These are phyloP conservation scores for Hypoxylon subgilvum DNA, from an alignment of 495 filamentous ascomycete genomes.

Conservation along the genomic window DNA sequence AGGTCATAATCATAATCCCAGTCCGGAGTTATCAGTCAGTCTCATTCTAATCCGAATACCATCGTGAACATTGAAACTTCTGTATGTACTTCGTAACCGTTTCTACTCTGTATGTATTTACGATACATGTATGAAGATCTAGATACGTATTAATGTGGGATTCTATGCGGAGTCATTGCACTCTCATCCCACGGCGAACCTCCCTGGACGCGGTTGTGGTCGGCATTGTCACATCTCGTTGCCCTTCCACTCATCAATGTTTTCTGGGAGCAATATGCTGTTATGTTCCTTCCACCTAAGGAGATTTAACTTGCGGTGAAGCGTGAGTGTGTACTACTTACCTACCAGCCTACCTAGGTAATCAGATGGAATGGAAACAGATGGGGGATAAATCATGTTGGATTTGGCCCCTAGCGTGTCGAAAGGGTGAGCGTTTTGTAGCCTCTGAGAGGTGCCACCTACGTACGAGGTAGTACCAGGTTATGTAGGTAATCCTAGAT, in stretches of 20 bases:
- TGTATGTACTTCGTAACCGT: neutral
- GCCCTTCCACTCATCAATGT: conserved; percentile 14
- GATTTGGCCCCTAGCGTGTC: conserved; percentile 25
- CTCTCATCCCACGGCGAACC: conserved; percentile 13
- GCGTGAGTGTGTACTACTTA: neutral
- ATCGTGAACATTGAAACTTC: neutral
- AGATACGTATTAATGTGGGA: conserved; percentile 22
- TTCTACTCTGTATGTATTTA: conserved; percentile 15
- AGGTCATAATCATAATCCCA: conserved; percentile 18
- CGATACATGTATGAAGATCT: neutral
- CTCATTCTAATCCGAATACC: neutral
- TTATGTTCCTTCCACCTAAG: conserved; percentile 1
- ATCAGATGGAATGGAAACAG: too few species aligned
- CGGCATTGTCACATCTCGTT: conserved; percentile 29
- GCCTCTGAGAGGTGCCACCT: conserved; percentile 9
- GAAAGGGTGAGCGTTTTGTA: conserved; percentile 4
- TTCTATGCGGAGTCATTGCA: conserved; percentile 21
- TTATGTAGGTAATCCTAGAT: conserved; percentile 16
- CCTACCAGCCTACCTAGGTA: too few species aligned
- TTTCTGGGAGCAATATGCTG: neutral
- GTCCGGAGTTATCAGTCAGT: conserved; percentile 27
- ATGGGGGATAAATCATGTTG: too few species aligned
- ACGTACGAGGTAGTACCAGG: conserved; percentile 1
- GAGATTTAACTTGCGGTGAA: conserved; percentile 28
- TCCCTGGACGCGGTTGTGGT: conserved; percentile 28